Base-by-base conservation (phyloP, 2,329 filamentous ascomycete genomes). In the Fusarium liriodendri region DNA sequence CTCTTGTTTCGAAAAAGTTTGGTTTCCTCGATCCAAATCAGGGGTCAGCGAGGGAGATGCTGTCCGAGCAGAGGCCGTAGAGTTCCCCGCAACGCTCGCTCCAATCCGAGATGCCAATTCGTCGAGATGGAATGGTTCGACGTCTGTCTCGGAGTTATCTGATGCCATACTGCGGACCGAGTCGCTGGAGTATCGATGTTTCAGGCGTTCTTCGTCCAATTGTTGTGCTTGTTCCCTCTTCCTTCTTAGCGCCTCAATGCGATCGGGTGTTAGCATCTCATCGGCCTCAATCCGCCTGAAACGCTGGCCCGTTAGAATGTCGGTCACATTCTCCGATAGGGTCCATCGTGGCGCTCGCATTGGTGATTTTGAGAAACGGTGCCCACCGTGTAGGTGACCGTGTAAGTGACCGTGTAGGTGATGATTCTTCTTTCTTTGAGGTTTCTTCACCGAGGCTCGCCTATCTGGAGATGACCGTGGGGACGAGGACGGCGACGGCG, bases 201-300 rank as follows among this genome's bases (percentile, higher is more conserved):
- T 72, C 6, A 61, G 52, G 10, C 59, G 70, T 3, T 70, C 70
- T 20, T 74, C 70, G n/a, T 76, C 72, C 38, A 78, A 71, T 35
- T 75, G 71, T 8, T 71, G 69, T 3, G 74, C 76, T 64, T 82
- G 79, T 32, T 52, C 47, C 18, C 80, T 76, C 25, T 72, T 84
- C 76, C 80, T 81, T 58, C 82, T 85, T 25, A 86, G 83, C 59
- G 84, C 82, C 72, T 88, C 84, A 27, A 90, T 81, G 40, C 86
- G 85, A 37, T 85, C 84, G 20, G 88, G 86, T 13, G 89, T 88
- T 14, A 91, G 80, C 83, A 90, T 89, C 80, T 92, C 89, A 61
- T 90, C 88, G 0, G 85, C 89, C 70, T 91, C 89, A 62, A 88
- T 84, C 55, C 85, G 85, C 70, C 85, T 85, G 77, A 91, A 90